Conservation (phyloP, 768 basidiomycete genomes). For the Hortiboletus flavorubellus region DNA sequence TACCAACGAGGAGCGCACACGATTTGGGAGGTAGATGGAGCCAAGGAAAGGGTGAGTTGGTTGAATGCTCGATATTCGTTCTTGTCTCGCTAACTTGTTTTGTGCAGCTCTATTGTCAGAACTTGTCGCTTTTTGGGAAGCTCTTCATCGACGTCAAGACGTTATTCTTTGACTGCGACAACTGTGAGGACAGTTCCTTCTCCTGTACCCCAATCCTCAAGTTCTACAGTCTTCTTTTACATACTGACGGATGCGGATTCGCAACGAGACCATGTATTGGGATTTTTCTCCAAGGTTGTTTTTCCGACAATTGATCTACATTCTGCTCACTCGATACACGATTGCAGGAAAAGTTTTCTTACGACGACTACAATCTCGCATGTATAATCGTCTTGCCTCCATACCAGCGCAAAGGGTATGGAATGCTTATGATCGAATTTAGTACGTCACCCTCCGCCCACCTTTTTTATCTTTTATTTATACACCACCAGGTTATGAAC, state of each 20-base stretch:
- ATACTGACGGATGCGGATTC: constrained; percentile 83
- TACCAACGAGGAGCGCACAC: constrained; percentile 86
- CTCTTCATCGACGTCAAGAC: constrained; percentile 99
- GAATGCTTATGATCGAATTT: constrained; percentile 97
- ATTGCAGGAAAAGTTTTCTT: constrained; percentile 84
- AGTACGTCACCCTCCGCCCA: constrained; percentile 52
- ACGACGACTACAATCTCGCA: constrained; percentile 96
- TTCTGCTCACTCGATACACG: background rate
- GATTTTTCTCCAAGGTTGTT: constrained; percentile 62
- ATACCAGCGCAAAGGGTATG: constrained; percentile 85
- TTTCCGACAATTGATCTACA: background rate
- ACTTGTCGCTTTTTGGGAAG: constrained; percentile 93
- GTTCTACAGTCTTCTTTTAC: constrained; percentile 72
- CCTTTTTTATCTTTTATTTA: background rate
- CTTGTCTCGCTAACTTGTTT: background rate
- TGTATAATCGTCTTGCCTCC: constrained; percentile 96
- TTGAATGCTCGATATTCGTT: background rate
- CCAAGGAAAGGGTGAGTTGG: constrained; percentile 66
- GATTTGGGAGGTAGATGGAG: constrained; percentile 96
- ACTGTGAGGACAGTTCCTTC: constrained; percentile 50
- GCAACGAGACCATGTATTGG: constrained; percentile 75
- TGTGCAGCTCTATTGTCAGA: constrained; percentile 89
- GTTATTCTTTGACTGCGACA: constrained; percentile 85
- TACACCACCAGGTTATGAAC: constrained; percentile 72
- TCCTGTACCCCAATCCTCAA: background rate